Evolutionary conservation across 129 eudicot species (phyloP).

Genomic region (Centaurea solstitialis): DNA sequence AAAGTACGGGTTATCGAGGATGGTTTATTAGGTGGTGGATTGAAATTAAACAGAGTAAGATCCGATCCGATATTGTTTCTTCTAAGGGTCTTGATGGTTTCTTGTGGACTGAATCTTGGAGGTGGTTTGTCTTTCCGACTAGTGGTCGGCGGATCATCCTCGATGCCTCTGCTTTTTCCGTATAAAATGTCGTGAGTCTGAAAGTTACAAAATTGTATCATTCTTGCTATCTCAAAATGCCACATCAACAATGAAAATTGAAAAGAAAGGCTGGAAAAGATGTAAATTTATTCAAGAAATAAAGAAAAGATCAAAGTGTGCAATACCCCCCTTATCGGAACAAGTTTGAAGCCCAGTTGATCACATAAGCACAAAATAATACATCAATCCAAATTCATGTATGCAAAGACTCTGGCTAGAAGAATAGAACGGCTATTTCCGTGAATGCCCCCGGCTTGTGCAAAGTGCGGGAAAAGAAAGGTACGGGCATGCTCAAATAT

Average conservation of each 20-base stretch:
- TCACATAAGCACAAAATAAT: not conserved
- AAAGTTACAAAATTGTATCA: slow-evolving; percentile 30
- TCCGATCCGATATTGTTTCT: slow-evolving; percentile 38
- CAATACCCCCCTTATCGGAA: not conserved
- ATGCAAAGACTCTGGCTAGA: no score
- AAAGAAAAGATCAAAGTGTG: not conserved
- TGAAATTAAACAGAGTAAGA: slow-evolving; percentile 9
- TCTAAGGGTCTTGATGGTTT: slow-evolving; percentile 22
- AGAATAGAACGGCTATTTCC: no score
- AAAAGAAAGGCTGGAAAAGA: not conserved
- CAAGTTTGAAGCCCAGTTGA: not conserved
- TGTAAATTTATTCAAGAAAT: not conserved
- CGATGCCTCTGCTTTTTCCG: slow-evolving; percentile 39
- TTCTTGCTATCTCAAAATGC: not conserved
- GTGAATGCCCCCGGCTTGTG: no score
- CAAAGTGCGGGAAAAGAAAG: not conserved
- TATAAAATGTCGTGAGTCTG: slow-evolving; percentile 69
- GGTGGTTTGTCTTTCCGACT: slow-evolving; percentile 24
- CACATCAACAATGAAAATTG: not conserved
- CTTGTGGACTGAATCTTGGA: slow-evolving; percentile 27
- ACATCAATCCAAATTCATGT: not conserved
- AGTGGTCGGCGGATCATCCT: slow-evolving; percentile 41
- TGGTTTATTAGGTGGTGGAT: slow-evolving; percentile 31
- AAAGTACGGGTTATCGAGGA: slow-evolving; percentile 36
- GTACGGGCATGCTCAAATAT: not conserved